A percentile compares a stretch with the other conserved stretches of the same genome.
These are phyloP conservation scores for Aspergillus persii DNA, from an alignment of 2,329 filamentous ascomycete genomes.

Conservation along the genomic window DNA sequence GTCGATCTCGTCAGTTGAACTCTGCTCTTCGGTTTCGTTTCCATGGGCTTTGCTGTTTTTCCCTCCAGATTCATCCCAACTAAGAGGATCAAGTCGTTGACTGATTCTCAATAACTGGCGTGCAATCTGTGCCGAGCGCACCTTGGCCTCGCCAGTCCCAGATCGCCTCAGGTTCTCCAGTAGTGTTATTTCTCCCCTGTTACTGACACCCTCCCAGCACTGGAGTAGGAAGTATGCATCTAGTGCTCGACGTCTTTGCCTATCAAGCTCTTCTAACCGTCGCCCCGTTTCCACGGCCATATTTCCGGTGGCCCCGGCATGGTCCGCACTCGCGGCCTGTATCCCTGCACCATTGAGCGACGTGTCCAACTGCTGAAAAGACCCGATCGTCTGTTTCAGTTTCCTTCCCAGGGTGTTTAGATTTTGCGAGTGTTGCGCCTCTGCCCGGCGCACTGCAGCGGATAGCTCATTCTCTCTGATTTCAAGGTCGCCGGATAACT, in stretches of 20 bases:
- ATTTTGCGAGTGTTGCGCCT: constrained; percentile 88
- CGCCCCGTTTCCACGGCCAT: constrained; percentile 94
- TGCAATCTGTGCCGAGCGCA: constrained; percentile 89
- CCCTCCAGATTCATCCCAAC: constrained; percentile 58
- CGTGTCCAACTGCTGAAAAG: constrained; percentile 85
- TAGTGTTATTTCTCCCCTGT: constrained; percentile 80
- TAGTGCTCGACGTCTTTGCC: constrained; percentile 82
- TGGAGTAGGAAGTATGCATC: constrained; percentile 95
- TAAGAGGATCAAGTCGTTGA: constrained; percentile 77
- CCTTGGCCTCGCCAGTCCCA: constrained; percentile 85
- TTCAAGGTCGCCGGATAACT: constrained; percentile 73
- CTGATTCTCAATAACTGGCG: constrained; percentile 92
- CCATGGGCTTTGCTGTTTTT: constrained; percentile 52
- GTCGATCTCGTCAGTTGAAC: constrained; percentile 49
- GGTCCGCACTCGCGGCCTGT: constrained; percentile 22
- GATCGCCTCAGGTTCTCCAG: constrained; percentile 84
- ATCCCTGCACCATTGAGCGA: constrained; percentile 65
- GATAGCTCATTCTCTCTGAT: constrained; percentile 86
- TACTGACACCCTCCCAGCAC: constrained; percentile 94
- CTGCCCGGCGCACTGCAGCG: constrained; percentile 84
- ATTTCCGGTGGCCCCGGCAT: constrained; percentile 64
- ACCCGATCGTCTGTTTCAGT: constrained; percentile 85
- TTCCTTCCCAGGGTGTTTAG: constrained; percentile 83
- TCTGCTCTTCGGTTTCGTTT: constrained; percentile 39
- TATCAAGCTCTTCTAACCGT: constrained; percentile 87